Conservation (phyloP, 805 yeast genomes). For the Candida xiaguanensis region DNA sequence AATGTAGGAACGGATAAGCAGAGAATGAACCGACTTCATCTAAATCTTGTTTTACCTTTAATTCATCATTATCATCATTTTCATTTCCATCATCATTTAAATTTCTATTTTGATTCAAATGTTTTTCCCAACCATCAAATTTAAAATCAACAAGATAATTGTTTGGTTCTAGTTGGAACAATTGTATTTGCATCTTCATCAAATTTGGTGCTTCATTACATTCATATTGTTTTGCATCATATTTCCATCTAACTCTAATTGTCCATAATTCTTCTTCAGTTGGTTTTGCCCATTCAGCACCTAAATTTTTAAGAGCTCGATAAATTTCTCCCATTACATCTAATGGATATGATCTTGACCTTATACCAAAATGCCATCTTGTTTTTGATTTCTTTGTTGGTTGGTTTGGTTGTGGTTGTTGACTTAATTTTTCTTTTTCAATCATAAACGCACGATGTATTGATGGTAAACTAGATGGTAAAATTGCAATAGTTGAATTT, state of each 20-base stretch:
- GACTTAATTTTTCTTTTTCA: constrained; percentile 28
- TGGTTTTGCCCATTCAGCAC: constrained; percentile 97
- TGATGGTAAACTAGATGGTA: constrained; percentile 92
- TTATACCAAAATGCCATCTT: constrained; percentile 97
- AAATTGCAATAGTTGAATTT: constrained; percentile 80
- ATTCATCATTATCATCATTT: too few relatives aligned
- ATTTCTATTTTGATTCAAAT: constrained; percentile 6
- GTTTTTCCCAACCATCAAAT: constrained; percentile 90
- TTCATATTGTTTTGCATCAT: constrained; percentile 23
- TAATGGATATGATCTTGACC: constrained; percentile 92
- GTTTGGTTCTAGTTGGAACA: constrained; percentile 93
- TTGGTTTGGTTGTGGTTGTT: constrained; percentile 35
- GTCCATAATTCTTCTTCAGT: constrained; percentile 96
- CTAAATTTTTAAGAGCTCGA: constrained; percentile 85
- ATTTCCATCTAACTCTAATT: constrained; percentile 90
- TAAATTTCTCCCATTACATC: constrained; percentile 99
- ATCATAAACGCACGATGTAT: constrained; percentile 92
- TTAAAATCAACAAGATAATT: constrained; percentile 95
- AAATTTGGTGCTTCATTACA: constrained; percentile 51
- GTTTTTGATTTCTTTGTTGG: constrained; percentile 84
- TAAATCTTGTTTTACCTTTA: constrained; percentile 30
- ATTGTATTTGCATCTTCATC: constrained; percentile 96
- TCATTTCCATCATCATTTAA: too few relatives aligned
- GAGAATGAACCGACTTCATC: constrained; percentile 88
- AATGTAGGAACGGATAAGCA: constrained; percentile 91